Evolutionary conservation across 2,329 filamentous ascomycete species (phyloP).

Genomic region (Sclerotinia trifoliorum): DNA sequence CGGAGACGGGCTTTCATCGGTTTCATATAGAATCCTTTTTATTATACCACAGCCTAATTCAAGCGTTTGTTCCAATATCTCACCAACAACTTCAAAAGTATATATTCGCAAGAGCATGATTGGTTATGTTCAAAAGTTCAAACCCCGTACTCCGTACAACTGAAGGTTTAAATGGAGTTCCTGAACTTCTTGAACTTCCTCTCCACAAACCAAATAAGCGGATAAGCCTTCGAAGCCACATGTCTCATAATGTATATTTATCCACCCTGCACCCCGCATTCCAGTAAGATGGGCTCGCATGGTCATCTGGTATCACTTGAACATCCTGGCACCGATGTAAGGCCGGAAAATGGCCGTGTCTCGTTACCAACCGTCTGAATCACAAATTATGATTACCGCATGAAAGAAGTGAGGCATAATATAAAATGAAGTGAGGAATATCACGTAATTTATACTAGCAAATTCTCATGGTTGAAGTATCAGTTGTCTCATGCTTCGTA

Average conservation of each 20-base stretch:
- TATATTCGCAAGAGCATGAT: background rate
- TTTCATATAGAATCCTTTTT: slow-evolving; percentile 13
- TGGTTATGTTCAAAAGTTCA: background rate
- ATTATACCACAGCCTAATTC: background rate
- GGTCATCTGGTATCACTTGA: slow-evolving; percentile 19
- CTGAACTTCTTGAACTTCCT: background rate
- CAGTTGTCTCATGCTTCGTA: background rate
- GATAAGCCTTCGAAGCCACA: slow-evolving; percentile 16
- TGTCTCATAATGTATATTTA: slow-evolving; percentile 15
- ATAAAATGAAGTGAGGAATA: background rate
- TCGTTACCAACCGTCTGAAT: slow-evolving; percentile 11
- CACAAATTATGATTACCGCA: slow-evolving; percentile 1
- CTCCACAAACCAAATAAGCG: slow-evolving; percentile 14
- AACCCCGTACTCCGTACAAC: background rate
- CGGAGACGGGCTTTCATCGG: slow-evolving; percentile 17
- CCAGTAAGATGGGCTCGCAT: slow-evolving; percentile 13
- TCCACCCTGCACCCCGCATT: slow-evolving; percentile 21
- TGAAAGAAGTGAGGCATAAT: background rate
- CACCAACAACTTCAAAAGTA: background rate
- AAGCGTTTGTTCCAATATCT: background rate
- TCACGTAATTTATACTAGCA: background rate
- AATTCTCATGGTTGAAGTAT: background rate
- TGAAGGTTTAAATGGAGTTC: background rate
- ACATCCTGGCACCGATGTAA: slow-evolving; percentile 19
- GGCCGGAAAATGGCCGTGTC: slow-evolving; percentile 19